Evolutionary conservation across 2,329 filamentous ascomycete species (phyloP), one percentile per base, ranked within the genome.

Genomic region (Talaromyces sp.): DNA sequence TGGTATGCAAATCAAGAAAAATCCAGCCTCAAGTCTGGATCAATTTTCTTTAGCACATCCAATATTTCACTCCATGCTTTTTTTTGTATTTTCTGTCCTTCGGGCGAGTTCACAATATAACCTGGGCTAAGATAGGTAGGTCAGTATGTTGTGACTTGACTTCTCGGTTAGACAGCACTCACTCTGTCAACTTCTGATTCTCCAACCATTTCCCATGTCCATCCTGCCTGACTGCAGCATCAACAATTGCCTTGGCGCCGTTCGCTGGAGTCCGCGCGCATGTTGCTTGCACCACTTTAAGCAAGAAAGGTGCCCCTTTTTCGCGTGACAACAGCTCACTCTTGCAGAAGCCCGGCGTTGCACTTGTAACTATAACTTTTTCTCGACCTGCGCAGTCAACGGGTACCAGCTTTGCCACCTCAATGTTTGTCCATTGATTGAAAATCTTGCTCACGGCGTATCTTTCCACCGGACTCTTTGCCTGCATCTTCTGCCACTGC

Each of bases 271-370:
- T 64, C 58, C 69, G 60, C 16, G 58, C 67, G 25, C 67, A 52
- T 4, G 65, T 31, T 11, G 46, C 16, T 21, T 59, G 44, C 25
- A 66, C 21, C 12, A 33, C 31, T 25, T 33, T 50, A 5, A 66
- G 37, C 40, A 61, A 42, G 28, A 39, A 54, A 14, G 60, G 57
- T 14, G 64, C 46, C 50, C 50, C 50, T 16, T 52, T 46, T 35
- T 63, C 57, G 25, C 54, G 37, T n/a, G 58, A 52, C 18, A 46
- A 52, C 8, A 72, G 61, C 5, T 61, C 54, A 44, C 66, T 68
- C n/a, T 61, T 40, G 54, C 67, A 69, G 11, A 71, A 56, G 2
- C 70, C 70, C 1, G 70, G 70, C 40, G 42, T 62, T 28, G 44
- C 35, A 58, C 46, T 58, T 4, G 54, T 64, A 2, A 62, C 48